Conservation (phyloP, 73 alveolate genomes). For the Uronychia setigera region DNA sequence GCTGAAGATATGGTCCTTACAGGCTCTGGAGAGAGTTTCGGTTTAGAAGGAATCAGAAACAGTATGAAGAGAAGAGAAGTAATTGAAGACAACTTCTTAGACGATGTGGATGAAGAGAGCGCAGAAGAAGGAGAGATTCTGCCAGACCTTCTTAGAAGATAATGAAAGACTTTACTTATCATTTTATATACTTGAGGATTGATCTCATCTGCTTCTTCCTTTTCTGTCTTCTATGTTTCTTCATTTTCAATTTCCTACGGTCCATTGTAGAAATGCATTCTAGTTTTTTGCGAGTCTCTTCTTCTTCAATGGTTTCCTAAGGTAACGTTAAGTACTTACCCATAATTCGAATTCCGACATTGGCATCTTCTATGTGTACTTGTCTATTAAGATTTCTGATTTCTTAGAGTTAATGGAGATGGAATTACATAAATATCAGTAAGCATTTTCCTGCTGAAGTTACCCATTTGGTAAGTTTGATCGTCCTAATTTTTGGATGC, state of each 20-base stretch:
- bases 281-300: background rate
- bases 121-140: background rate
- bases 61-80: background rate
- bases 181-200: background rate
- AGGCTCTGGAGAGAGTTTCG: background rate
- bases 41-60: background rate
- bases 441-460: too few species aligned
- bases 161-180: background rate
- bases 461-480: too few species aligned
- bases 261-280: constrained; percentile 8
- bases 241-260: constrained; percentile 12
- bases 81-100: background rate
- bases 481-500: too few species aligned
- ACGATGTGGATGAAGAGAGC: background rate
- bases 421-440: too few species aligned
- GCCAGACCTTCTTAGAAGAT: background rate
- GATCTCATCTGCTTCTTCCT: background rate
- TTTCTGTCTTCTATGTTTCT: constrained; percentile 7
- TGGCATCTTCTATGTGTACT: background rate
- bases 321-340: background rate
- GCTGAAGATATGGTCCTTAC: background rate
- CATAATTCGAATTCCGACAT: background rate
- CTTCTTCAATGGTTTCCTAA: background rate
- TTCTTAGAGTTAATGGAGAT: too few species aligned
- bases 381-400: background rate